phyloP scores from a whole-genome alignment of 139 green algal species.

The Tetradesmus obliquus region DNA sequence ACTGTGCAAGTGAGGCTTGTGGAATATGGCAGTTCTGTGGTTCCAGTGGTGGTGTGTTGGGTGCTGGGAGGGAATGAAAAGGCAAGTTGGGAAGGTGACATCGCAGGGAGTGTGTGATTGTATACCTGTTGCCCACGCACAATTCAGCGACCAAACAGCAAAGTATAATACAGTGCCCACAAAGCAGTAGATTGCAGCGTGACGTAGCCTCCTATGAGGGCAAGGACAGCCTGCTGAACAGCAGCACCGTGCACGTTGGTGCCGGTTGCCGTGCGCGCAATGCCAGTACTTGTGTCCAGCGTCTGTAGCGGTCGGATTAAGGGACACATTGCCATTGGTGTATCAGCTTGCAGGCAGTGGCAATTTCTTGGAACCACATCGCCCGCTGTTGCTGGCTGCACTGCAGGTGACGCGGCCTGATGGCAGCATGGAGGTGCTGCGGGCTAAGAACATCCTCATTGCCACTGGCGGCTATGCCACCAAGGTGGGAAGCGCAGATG shows the following conservation, averaged over 20 bases:
- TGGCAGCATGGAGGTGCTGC: conserved; percentile 53
- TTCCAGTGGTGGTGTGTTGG: neutral
- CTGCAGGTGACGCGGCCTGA: conserved; percentile 29
- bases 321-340: no score
- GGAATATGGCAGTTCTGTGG: no score
- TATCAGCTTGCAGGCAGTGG: no score
- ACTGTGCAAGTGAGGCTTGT: conserved; percentile 75
- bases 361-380: no score
- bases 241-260: conserved; percentile 84
- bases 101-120: no score
- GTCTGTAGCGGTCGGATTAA: no score
- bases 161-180: no score
- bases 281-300: no score
- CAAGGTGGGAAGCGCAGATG: neutral
- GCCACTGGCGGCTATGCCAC: conserved; percentile 71
- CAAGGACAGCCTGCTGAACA: conserved; percentile 78
- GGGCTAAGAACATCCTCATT: conserved; percentile 86
- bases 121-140: conserved; percentile 2
- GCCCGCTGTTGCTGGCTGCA: neutral
- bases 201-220: conserved; percentile 80
- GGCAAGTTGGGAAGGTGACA: no score
- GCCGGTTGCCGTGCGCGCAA: neutral
- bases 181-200: no score
- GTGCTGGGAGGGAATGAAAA: no score
- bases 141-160: no score